phyloP scores from a whole-genome alignment of 2,329 filamentous ascomycete genomes.

The Shiraia bambusicola region DNA sequence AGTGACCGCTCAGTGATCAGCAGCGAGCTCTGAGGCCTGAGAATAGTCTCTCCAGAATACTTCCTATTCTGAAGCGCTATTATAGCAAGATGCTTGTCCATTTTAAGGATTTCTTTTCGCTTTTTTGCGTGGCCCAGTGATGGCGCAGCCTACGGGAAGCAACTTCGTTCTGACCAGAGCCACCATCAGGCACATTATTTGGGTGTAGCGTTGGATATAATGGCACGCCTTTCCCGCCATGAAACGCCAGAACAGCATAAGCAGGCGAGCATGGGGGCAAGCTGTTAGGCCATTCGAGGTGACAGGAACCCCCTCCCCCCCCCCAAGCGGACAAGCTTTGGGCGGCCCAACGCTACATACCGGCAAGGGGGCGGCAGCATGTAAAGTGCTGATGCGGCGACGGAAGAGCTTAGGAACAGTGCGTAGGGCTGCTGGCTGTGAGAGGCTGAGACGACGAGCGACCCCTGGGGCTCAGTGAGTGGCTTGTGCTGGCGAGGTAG shows the following conservation, averaged over 20 bases:
- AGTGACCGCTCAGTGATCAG: too few species aligned
- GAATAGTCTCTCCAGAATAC: not conserved
- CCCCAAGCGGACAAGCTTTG: slow-evolving; percentile 29
- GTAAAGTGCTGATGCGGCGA: slow-evolving; percentile 35
- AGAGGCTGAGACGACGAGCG: slow-evolving; percentile 20
- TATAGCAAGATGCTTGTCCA: not conserved
- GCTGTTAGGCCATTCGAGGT: slow-evolving; percentile 7
- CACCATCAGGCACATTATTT: slow-evolving; percentile 19
- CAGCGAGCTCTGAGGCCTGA: not conserved
- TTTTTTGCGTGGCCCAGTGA: slow-evolving; percentile 12
- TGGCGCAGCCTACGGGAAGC: slow-evolving; percentile 18
- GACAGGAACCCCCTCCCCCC: not conserved
- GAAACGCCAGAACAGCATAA: slow-evolving; percentile 5
- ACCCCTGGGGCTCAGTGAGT: slow-evolving; percentile 20
- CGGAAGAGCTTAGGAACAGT: slow-evolving; percentile 28
- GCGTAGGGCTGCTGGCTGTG: slow-evolving; percentile 30
- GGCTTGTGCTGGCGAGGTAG: slow-evolving; percentile 12
- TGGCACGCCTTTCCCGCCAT: slow-evolving; percentile 9
- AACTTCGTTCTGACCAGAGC: slow-evolving; percentile 11
- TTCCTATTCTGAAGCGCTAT: not conserved
- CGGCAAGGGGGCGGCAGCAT: slow-evolving; percentile 19
- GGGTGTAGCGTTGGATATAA: slow-evolving; percentile 13
- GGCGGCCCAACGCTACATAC: slow-evolving; percentile 22
- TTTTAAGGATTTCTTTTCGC: not conserved
- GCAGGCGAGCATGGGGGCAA: slow-evolving; percentile 1